A percentile compares a stretch with the other conserved stretches of the same genome.
Evolutionary conservation across 306 rosid genomes (phyloP).

Genomic region (Hippophae rhamnoides): DNA sequence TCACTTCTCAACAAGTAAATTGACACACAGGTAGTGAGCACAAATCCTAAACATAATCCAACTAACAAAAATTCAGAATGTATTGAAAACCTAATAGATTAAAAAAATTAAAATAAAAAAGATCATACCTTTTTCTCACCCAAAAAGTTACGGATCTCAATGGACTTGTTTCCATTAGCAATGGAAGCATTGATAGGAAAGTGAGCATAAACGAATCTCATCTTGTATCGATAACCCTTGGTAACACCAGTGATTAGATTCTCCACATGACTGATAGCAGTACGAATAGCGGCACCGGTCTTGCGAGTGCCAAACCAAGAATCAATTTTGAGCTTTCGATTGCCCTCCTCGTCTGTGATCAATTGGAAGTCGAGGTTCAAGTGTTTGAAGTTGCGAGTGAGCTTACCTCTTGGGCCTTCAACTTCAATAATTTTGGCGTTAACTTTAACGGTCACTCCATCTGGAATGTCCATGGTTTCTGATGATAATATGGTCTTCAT

Average conservation of each 20-base stretch:
- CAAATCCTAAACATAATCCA: background rate
- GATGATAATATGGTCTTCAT: constrained; percentile 76
- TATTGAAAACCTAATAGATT: background rate
- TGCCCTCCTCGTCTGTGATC: constrained; percentile 50
- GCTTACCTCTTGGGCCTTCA: constrained; percentile 72
- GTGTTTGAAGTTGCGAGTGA: constrained; percentile 60
- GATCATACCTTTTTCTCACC: constrained; percentile 63
- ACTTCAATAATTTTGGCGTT: constrained; percentile 73
- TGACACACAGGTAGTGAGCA: too few species aligned
- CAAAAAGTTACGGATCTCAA: constrained; percentile 59
- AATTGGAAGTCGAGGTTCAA: constrained; percentile 60
- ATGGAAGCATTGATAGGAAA: constrained; percentile 79
- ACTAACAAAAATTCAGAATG: background rate
- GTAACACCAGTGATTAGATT: constrained; percentile 78
- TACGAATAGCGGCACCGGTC: constrained; percentile 70
- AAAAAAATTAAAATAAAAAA: background rate
- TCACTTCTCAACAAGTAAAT: too few species aligned
- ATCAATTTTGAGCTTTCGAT: constrained; percentile 53
- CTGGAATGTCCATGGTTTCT: constrained; percentile 8
- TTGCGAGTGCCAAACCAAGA: constrained; percentile 69
- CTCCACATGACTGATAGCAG: constrained; percentile 67
- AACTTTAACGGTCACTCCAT: constrained; percentile 58
- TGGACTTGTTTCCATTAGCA: constrained; percentile 8
- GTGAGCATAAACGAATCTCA: constrained; percentile 78
- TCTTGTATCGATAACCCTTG: constrained; percentile 78